Base-by-base conservation (phyloP, 345 rosid species). In the Gynandropsis gynandra region DNA sequence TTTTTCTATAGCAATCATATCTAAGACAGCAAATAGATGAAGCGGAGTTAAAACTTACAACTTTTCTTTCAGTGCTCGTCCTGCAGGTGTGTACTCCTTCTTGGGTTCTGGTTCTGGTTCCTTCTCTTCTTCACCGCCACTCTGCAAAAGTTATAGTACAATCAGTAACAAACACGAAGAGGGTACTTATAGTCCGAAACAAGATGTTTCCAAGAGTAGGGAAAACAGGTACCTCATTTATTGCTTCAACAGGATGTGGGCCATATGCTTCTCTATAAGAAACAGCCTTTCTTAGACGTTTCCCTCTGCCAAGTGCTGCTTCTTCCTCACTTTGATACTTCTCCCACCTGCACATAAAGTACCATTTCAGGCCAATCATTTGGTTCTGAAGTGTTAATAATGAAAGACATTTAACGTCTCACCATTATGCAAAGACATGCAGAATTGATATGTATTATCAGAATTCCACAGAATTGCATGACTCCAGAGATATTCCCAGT, bases 221-320 rank as follows among this genome's bases (percentile, higher is more conserved):
- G 54, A 24, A 54, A 70, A 52, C 32, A 21, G 55, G 35, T 76
- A 93, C 99, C 95, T 85, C 97, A 13, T 61, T 70, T 52, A 71
- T 62, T 35, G 75, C 72, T 77, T 78, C 97, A 59, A 47, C 77
- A 16, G 73, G 74, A 45, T 80, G 81, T 4, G 80, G 59, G 52
- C 95, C 76, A 78, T 83, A 93, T 46, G 87, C 95, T 79, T 93
- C 97, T 62, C 95, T 71, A 50, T 93, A 93, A 12, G 96, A 93
- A 66, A 93, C 96, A 67, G 97, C 95, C 73, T 89, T 93, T 61
- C 96, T 85, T 66, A 64, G 80, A 69, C 99, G 99, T 77, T 93
- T 93, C 52, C 99, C 99, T 69, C 99, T 79, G 59, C 99, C 99
- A 76, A 93, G 92, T 9, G 84, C 72, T 49, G 99, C 97, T 78